Evolutionary conservation across 305 asterid genomes (phyloP).

Genomic region (Solanum hybrid): DNA sequence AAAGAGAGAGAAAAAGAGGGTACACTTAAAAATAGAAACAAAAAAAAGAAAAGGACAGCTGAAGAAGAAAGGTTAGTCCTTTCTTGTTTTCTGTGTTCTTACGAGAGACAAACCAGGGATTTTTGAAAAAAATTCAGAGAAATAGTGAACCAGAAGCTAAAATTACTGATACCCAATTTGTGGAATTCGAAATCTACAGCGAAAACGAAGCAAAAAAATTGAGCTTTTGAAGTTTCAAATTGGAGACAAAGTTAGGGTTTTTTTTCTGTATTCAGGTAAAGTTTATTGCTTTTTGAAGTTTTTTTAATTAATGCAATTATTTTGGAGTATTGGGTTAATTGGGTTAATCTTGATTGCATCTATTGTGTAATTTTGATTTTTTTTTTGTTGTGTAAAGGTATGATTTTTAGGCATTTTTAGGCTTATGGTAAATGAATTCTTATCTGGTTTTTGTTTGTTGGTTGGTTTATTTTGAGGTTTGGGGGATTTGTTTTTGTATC

Average conservation of each 20-base stretch:
- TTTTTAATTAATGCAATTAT: not conserved
- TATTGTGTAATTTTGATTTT: not conserved
- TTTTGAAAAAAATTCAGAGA: not conserved
- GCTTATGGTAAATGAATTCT: not conserved
- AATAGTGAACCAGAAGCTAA: not conserved
- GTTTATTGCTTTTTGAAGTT: not conserved
- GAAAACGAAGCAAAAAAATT: not conserved
- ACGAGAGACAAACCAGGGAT: not conserved
- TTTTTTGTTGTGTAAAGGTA: not conserved
- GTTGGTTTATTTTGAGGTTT: not conserved
- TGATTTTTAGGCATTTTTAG: not conserved
- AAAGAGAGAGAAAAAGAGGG: not conserved
- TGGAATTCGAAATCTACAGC: not conserved
- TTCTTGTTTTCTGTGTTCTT: constrained; percentile 1
- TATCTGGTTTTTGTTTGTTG: not conserved
- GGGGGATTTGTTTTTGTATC: not conserved
- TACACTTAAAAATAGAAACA: not conserved
- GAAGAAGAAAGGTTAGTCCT: not conserved
- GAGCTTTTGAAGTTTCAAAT: not conserved
- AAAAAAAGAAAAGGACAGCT: not conserved
- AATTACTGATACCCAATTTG: not conserved
- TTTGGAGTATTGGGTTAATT: not conserved
- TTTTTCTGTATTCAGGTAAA: not conserved
- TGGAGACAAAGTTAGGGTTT: not conserved
- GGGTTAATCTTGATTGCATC: not conserved